Evolutionary conservation across 23 red algal genomes (phyloP), one percentile per base, ranked within the genome.

Genomic region (Pyropia haitanensis): DNA sequence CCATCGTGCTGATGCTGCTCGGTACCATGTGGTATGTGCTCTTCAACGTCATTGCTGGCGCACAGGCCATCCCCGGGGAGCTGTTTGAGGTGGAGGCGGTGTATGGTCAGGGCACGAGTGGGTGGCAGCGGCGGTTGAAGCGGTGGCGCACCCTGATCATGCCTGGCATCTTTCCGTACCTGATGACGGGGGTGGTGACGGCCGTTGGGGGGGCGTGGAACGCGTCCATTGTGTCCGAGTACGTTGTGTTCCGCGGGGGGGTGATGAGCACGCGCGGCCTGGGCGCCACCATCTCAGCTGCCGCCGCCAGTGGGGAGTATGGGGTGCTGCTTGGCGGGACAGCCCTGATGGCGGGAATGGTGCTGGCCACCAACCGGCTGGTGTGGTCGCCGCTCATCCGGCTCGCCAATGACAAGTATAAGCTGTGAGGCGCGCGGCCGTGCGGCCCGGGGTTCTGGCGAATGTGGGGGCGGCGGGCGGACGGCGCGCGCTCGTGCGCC

Each of bases 141-240:
- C 64, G 94, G 27, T 98, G 94, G 94, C 70, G 69, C 56, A 87
- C 59, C 18, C 74, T 98, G 28, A 87, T 98, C 25, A 51, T 98
- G 53, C 94, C 94, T 6, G 94, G 94, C 14, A 98, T 98, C 44
- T 98, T 98, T 73, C 94, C 94, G 59, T 98, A 98, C 77, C 66
- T 98, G 30, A 79, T 98, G 17, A 98, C 94, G 2, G 94, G 94
- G 4, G 51, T 98, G 16, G 80, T 98, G 10, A 91, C 94, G 24
- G 94, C 94, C 14, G 94, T 98, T 25, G 94, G 94, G 14, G 94
- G 94, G 24, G 94, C 94, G 22, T 98, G 94, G 94, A 98, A 98
- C 53, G 94, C 94, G 18, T 85, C 77, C 34, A 98, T 98, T 62
- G 94, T 98, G 18, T 80, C 71, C 21, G 94, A 98, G 71, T 98